Evolutionary conservation across 106 monocot genomes (phyloP), one percentile per base, ranked within the genome.

Genomic region (Allium sativum): DNA sequence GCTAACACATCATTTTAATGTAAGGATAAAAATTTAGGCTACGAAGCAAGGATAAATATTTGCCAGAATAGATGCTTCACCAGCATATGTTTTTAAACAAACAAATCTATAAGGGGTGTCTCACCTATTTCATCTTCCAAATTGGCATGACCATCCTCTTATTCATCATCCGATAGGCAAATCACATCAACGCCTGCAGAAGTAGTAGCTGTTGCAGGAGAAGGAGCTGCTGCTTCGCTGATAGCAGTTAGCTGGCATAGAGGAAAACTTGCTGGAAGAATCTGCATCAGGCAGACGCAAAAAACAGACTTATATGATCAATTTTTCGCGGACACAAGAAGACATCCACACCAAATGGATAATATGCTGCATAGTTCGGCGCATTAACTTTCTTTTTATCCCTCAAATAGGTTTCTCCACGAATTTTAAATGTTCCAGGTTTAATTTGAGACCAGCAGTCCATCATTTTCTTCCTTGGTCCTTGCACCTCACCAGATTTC

Each of bases 351-450:
- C 96, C 96, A 75, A 98, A 85, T 16, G 96, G 96, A 56, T 85
- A 76, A 70, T 91, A 98, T 71, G 88, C 92, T 47, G 96, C 84
- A 83, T 67, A 62, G 65, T 78, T 88, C 62, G 87, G 62, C 56
- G 96, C 88, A 73, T 78, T 76, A 12, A 88, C 96, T 82, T 98
- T 98, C 88, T 83, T 98, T 55, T 98, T 98, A 74, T 98, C 93
- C 81, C 89, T 90, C n/a, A 78, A 72, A 78, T 98, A 98, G 70
- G 88, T 80, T 67, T 80, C 64, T 57, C 88, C 82, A n/a, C 96
- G 87, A 45, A 98, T 79, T 59, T 81, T 79, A 53, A 98, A 98
- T 44, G 82, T 86, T 56, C 70, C 45, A 56, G 96, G 96, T 7
- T 98, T 82, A 64, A 98, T 58, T 9, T 53, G 59, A 47, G 91